Base-by-base conservation (phyloP, 495 filamentous ascomycete genomes). In the Daldinia grandis region DNA sequence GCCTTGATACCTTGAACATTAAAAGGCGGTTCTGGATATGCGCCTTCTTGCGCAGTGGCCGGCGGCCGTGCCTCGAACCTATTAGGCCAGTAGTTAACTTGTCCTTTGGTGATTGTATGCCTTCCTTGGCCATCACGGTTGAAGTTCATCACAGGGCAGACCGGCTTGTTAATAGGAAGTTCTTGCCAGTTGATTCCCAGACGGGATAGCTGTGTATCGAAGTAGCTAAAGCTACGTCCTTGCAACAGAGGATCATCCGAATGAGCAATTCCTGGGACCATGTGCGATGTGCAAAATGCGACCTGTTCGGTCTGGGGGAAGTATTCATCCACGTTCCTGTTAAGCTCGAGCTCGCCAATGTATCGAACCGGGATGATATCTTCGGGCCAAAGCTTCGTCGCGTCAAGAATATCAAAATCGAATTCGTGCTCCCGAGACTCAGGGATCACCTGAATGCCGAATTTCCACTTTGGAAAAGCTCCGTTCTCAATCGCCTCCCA, bases 371-470 rank as follows among this genome's bases (percentile, higher is more conserved):
- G 94, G 4, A 97, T 82, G 1, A 90, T 79, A 40, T 97, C 91
- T 72, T 97, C 92, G 0, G 93, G 94, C 93, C 92, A 97, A 37
- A 95, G 74, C 80, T 97, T 97, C 35, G 94, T 97, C n/a, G 93
- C 90, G 71, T 97, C 94, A 6, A 97, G 84, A 62, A 95, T 91
- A 74, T 97, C 94, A 54, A 97, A 97, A 4, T 97, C 92, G 69
- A 97, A 97, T 50, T 93, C 88, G 72, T 95, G 81, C 74, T 91
- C 83, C 42, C 90, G 83, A 14, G 83, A 84, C 64, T 94, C 92
- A 0, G 89, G 86, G 40, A 94, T 87, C 2, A 87, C 80, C 73
- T 97, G 93, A 55, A 96, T 87, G 24, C 90, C 92, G 72, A 96
- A 95, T 74, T 89, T 90, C 92, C 92, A 97, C 68, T 89, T 91